Conservation (phyloP, 805 yeast genomes). For the Candida gorgasii region DNA sequence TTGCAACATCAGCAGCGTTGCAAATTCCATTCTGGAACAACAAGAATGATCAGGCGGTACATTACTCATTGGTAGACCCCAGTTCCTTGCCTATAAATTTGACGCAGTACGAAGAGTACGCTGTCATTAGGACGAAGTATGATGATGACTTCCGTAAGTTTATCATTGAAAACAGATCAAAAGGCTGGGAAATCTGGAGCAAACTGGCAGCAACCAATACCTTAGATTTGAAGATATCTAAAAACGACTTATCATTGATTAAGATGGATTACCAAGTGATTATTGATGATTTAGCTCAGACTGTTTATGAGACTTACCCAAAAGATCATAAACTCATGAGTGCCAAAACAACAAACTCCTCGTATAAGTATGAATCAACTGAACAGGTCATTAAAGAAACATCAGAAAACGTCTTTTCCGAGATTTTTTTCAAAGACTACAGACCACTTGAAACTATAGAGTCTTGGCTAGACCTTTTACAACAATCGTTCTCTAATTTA, state of each 20-base stretch:
- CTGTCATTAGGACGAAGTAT: constrained; percentile 47
- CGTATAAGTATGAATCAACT: constrained; percentile 15
- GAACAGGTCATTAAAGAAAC: constrained; percentile 18
- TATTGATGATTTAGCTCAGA: constrained; percentile 58
- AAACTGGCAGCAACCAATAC: constrained; percentile 11
- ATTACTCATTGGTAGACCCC: constrained; percentile 9
- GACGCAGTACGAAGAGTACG: constrained; percentile 37
- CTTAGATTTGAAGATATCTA: constrained; percentile 19
- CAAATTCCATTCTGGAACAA: constrained; percentile 6
- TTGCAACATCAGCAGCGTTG: neutral
- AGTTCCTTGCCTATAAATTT: constrained; percentile 35
- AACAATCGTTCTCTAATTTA: constrained; percentile 61
- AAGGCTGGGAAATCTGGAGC: constrained; percentile 13
- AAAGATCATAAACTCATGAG: constrained; percentile 9
- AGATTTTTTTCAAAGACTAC: constrained; percentile 69
- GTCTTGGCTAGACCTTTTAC: constrained; percentile 66
- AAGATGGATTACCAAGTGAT: constrained; percentile 35
- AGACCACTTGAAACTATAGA: constrained; percentile 68
- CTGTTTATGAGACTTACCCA: constrained; percentile 58
- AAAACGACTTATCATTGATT: constrained; percentile 7
- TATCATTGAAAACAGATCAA: constrained; percentile 13
- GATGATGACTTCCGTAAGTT: constrained; percentile 19
- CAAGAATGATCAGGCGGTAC: constrained; percentile 4
- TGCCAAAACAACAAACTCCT: constrained; percentile 1
- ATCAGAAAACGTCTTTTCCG: constrained; percentile 29